Base-by-base conservation (phyloP, 2,329 filamentous ascomycete genomes). In the Thielaviopsis cerberus region DNA sequence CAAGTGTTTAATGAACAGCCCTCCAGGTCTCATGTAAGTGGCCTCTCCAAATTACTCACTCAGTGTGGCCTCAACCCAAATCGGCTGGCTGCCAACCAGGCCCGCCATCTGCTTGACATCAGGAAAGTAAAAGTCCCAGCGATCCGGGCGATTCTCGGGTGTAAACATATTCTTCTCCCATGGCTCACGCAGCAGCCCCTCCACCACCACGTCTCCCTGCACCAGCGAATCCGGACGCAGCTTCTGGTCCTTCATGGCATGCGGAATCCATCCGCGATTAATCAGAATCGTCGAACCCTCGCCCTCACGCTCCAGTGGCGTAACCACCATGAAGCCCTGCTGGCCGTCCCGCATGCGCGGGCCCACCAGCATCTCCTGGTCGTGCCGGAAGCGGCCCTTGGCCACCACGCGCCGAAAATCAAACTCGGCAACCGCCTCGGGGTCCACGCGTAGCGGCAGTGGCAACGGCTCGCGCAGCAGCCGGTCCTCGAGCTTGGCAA, bases 81-180 rank as follows among this genome's bases (percentile, higher is more conserved):
- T 86, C 0, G 88, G 77, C 71, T 96, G 88, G 65, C 85, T 90
- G 1, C 86, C 88, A 24, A 82, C 83, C 68, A 88, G 71, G 61
- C 74, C 76, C 1, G 92, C 92, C 92, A 98, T 98, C 75, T 96
- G 81, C 65, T 78, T 71, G 24, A 98, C 88, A 70, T 95, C 91
- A 0, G 92, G 91, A 67, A 98, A 98, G 72, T 95, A 95, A 69
- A 94, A 98, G 69, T 89, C 83, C 60, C 84, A 81, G 67, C 82
- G 82, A 64, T 90, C 83, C 0, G 91, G 91, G 64, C 81, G 76
- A 65, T 98, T 98, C 0, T 86, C 82, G 0, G 92, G 92, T 58
- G 92, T 98, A 69, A 98, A 98, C 79, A 90, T 85, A 69, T 98
- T 98, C 77, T 91, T 94, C 78, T 94, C 92, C 80, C 88, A 94